Percentiles rank a stretch among this genome's conserved stretches.
phyloP scores from a whole-genome alignment of 2,329 filamentous ascomycete genomes.

The Alternaria rosae region DNA sequence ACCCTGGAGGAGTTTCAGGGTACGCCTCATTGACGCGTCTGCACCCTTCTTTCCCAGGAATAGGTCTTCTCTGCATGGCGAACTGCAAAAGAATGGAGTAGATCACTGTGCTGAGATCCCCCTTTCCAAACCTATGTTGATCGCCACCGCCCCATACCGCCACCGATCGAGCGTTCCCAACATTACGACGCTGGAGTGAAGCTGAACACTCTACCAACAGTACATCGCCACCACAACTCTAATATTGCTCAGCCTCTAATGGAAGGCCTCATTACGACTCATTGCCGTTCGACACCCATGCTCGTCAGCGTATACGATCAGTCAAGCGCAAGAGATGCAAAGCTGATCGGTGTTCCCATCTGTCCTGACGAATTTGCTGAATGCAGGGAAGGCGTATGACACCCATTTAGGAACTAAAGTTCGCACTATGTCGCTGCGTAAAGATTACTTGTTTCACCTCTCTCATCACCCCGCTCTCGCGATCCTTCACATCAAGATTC shows the following conservation, averaged over 20 bases:
- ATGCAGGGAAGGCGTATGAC: neutral
- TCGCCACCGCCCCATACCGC: neutral
- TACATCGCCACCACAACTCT: neutral
- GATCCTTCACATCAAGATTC: neutral
- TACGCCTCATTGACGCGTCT: neutral
- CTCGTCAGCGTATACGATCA: neutral
- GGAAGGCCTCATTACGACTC: neutral
- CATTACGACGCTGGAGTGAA: neutral
- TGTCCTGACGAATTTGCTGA: neutral
- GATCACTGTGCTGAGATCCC: constrained; percentile 1
- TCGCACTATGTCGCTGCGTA: neutral
- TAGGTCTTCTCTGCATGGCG: neutral
- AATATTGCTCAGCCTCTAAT: neutral
- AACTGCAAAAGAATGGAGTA: neutral
- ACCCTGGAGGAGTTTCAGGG: neutral
- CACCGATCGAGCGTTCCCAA: constrained; percentile 1
- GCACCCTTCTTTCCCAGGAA: constrained; percentile 1
- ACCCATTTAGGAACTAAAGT: neutral
- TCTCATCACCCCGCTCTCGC: neutral
- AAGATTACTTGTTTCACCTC: neutral
- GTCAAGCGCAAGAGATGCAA: neutral
- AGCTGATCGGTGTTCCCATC: neutral
- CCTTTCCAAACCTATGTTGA: neutral
- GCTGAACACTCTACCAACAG: neutral
- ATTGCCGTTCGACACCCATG: neutral